These are phyloP conservation scores for Leccinum variabile DNA, from an alignment of 1,284 basidiomycete species.

Conservation along the genomic window DNA sequence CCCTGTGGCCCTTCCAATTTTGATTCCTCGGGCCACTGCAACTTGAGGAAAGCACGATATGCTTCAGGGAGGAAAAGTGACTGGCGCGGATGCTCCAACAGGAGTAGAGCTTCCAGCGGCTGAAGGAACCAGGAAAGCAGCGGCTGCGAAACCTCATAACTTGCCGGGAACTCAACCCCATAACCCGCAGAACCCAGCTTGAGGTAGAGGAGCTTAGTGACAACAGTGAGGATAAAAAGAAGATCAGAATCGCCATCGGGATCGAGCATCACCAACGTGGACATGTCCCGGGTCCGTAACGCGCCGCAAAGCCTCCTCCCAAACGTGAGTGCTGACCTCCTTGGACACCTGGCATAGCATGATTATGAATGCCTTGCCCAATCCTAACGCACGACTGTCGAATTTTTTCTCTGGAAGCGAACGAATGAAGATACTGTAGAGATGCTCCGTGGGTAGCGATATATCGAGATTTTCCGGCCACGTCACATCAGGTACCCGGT, in stretches of 20 bases:
- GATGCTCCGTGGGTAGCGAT: slow-evolving; percentile 8
- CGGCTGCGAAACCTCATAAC: slow-evolving; percentile 1
- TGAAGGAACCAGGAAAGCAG: slow-evolving; percentile 13
- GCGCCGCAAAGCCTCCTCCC: neutral
- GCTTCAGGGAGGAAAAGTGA: slow-evolving; percentile 8
- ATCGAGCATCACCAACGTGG: neutral
- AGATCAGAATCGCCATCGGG: slow-evolving; percentile 6
- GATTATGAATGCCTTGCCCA: slow-evolving; percentile 10
- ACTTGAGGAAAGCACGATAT: slow-evolving; percentile 3
- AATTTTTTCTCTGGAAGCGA: slow-evolving; percentile 4
- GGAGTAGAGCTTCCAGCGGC: slow-evolving; percentile 3
- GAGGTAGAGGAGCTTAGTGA: slow-evolving; percentile 6
- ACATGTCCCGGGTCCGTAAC: neutral
- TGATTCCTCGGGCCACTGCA: neutral
- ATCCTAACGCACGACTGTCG: neutral
- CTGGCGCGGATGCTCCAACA: neutral
- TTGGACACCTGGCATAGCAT: slow-evolving; percentile 4
- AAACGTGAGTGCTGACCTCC: slow-evolving; percentile 2
- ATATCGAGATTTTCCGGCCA: slow-evolving; percentile 13
- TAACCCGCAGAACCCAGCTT: neutral
- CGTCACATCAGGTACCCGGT: slow-evolving; percentile 9
- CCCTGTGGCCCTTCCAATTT: neutral
- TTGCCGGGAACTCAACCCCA: neutral
- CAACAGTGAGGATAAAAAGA: slow-evolving; percentile 7
- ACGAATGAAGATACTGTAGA: slow-evolving; percentile 9